phyloP scores from a whole-genome alignment of 2,329 filamentous ascomycete genomes.

The Bipolaris gigantea region DNA sequence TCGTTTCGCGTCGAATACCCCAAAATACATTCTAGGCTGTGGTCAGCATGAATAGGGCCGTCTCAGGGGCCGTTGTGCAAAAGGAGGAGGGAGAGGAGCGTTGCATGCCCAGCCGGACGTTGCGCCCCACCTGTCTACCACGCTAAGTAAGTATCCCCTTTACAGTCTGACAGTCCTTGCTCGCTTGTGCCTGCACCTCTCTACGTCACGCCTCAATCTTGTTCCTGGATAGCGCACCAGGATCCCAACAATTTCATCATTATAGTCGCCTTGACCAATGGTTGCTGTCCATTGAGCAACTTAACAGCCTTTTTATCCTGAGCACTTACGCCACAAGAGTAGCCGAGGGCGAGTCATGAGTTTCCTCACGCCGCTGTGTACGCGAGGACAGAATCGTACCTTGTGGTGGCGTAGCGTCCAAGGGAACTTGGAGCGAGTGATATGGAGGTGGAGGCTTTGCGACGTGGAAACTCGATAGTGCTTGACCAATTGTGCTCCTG shows the following conservation, averaged over 20 bases:
- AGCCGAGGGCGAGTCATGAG: conserved; percentile 12
- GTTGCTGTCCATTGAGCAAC: conserved; percentile 10
- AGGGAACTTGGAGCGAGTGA: neutral
- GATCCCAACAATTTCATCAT: conserved; percentile 27
- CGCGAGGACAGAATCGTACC: conserved; percentile 8
- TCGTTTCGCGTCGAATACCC: neutral
- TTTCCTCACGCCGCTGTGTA: conserved; percentile 17
- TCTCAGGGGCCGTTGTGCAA: conserved; percentile 6
- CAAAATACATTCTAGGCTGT: neutral
- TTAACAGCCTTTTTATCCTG: conserved; percentile 4
- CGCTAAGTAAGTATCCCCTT: conserved; percentile 16
- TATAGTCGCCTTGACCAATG: conserved; percentile 15
- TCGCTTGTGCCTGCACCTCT: conserved; percentile 7
- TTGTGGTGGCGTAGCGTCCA: conserved; percentile 4
- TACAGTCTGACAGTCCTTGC: conserved; percentile 13
- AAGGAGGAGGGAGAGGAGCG: conserved; percentile 7
- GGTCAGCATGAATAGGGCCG: neutral
- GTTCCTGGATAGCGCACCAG: conserved; percentile 14
- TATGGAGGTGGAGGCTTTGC: neutral
- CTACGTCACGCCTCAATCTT: conserved; percentile 12
- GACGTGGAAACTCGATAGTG: neutral
- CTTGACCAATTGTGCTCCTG: neutral
- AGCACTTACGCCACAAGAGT: neutral
- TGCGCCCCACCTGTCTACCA: conserved; percentile 11
- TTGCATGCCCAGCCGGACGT: conserved; percentile 11